phyloP scores from a whole-genome alignment of 2,329 filamentous ascomycete species.

The Cryoendolithus antarcticus region DNA sequence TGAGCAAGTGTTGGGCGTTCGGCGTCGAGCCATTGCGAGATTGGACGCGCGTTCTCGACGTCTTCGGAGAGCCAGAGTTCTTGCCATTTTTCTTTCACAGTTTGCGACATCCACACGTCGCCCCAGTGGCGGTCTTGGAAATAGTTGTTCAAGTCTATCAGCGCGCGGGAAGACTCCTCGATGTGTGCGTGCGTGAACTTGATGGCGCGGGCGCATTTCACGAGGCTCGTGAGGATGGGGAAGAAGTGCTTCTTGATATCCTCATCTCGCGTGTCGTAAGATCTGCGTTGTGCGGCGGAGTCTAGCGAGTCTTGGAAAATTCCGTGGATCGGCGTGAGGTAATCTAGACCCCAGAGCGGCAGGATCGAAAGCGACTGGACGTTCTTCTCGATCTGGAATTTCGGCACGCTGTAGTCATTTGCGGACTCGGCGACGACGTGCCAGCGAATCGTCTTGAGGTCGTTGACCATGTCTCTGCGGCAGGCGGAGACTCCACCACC shows the following conservation, averaged over 20 bases:
- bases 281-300: slow-evolving; percentile 25
- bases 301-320: slow-evolving; percentile 31
- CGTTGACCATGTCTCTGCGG: slow-evolving; percentile 31
- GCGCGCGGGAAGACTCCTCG: slow-evolving; percentile 28
- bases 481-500: slow-evolving; percentile 31
- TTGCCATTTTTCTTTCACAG: slow-evolving; percentile 35
- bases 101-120: slow-evolving; percentile 34
- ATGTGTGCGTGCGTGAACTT: slow-evolving; percentile 27
- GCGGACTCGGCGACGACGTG: slow-evolving; percentile 32
- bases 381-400: slow-evolving; percentile 31
- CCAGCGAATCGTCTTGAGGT: slow-evolving; percentile 30
- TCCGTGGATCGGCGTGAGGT: slow-evolving; percentile 29
- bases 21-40: slow-evolving; percentile 33
- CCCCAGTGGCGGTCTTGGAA: slow-evolving; percentile 36
- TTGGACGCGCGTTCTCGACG: slow-evolving; percentile 28
- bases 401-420: slow-evolving; percentile 31
- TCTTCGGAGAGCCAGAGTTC: slow-evolving; percentile 34
- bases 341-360: slow-evolving; percentile 31
- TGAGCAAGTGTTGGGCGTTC: slow-evolving; percentile 35
- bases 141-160: slow-evolving; percentile 32
- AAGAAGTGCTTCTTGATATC: slow-evolving; percentile 30
- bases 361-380: slow-evolving; percentile 31
- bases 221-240: slow-evolving; percentile 28
- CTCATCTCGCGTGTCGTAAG: slow-evolving; percentile 17
- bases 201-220: slow-evolving; percentile 27